These are phyloP conservation scores for Solanum medicagineum DNA, from an alignment of 257 asterid species.

Conservation along the genomic window DNA sequence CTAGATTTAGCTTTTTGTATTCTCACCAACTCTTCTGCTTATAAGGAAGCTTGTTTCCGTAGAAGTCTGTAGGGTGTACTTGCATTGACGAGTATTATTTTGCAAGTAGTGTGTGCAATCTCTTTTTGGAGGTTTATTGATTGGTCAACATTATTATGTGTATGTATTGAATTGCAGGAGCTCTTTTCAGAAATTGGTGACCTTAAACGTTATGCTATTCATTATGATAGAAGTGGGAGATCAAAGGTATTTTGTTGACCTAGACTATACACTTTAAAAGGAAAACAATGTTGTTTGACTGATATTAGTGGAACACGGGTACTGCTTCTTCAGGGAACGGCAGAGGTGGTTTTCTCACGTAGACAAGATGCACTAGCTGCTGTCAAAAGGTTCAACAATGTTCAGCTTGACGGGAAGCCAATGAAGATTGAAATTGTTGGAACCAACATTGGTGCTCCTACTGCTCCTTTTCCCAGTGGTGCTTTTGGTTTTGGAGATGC, in stretches of 20 bases:
- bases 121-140: background rate
- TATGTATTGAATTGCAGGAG: slow-evolving; percentile 39
- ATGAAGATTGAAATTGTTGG: slow-evolving; percentile 58
- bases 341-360: slow-evolving; percentile 63
- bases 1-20: background rate
- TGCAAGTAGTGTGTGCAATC: background rate
- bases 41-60: background rate
- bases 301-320: background rate
- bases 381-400: slow-evolving; percentile 50
- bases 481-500: slow-evolving; percentile 22
- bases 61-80: background rate
- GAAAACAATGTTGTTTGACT: background rate
- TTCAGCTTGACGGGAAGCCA: slow-evolving; percentile 65
- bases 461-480: slow-evolving; percentile 7
- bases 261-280: background rate
- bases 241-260: slow-evolving; percentile 55
- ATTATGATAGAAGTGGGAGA: slow-evolving; percentile 90
- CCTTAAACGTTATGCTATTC: slow-evolving; percentile 53
- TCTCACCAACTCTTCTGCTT: background rate
- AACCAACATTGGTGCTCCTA: slow-evolving; percentile 24
- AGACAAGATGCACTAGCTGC: slow-evolving; percentile 50
- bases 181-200: slow-evolving; percentile 89
- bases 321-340: slow-evolving; percentile 64
- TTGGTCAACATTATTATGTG: background rate
- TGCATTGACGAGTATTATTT: background rate